Base-by-base conservation (phyloP, 371 early-diverging fungal genomes). In the Blakeslea trispora region DNA sequence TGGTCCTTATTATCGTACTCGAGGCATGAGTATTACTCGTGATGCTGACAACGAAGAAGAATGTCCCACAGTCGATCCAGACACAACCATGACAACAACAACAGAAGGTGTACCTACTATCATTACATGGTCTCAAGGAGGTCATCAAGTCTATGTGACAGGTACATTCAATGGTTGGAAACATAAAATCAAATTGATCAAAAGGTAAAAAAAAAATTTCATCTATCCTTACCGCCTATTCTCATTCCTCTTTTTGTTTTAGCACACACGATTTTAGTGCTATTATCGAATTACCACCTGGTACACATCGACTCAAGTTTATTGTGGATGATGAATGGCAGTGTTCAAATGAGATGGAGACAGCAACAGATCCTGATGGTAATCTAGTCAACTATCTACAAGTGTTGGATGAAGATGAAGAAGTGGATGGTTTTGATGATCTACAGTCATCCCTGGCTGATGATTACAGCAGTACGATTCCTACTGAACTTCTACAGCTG, bases 141-240 rank as follows among this genome's bases (percentile, higher is more conserved):
- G 94, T 18, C 71, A 86, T 15, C 83, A 77, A 50, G 98, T 98
- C 4, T 93, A 89, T 72, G 83, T 98, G 14, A 94, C 97, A 4
- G 98, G 98, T 17, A 94, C 95, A n/a, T 98, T 98, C 65, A 96
- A 96, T 76, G 91, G 92, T 45, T 98, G 98, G 98, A 92, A 90
- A 63, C 90, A 93, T 62, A 95, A 95, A 76, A 89, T 97, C 28
- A 85, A 86, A 55, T 60, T 98, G 53, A 81, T 83, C 47, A 88
- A 90, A 61, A 91, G 89, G 91, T 89, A 72, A 28, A 3, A 7
- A 5, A 28, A 28, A 5, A 28, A 7, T n/a, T n/a, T n/a, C n/a
- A n/a, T n/a, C n/a, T n/a, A n/a, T n/a, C n/a, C n/a, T n/a, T n/a
- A n/a, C n/a, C n/a, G n/a, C n/a, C n/a, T n/a, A n/a, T n/a, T n/a